phyloP scores from a whole-genome alignment of 352 stramenopile genomes.

The Globisporangium solare region DNA sequence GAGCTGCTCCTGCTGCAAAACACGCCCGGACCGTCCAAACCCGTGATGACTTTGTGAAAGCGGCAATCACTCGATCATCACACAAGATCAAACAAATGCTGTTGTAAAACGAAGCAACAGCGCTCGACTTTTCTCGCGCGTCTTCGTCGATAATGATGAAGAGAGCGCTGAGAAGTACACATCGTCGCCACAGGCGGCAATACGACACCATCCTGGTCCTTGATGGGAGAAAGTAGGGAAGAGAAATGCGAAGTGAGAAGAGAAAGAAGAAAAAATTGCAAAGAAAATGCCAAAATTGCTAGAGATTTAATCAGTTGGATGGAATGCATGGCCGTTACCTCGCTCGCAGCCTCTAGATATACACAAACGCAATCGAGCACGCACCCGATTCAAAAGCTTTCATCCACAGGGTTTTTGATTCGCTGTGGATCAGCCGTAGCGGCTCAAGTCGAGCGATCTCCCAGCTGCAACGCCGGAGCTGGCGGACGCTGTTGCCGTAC shows the following conservation, averaged over 20 bases:
- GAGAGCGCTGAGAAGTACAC: background rate
- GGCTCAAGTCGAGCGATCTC: conserved; percentile 44
- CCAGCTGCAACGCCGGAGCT: background rate
- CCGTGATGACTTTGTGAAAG: conserved; percentile 41
- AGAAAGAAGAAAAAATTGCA: too few species aligned
- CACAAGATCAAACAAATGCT: background rate
- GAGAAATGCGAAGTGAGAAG: too few species aligned
- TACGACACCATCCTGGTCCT: too few species aligned
- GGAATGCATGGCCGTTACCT: too few species aligned
- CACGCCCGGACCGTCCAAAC: conserved; percentile 23
- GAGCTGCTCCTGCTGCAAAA: conserved; percentile 44
- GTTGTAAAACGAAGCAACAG: background rate
- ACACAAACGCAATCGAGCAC: too few species aligned
- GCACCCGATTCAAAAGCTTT: too few species aligned
- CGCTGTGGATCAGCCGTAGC: conserved; percentile 25
- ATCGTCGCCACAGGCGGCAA: background rate
- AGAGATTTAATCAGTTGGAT: too few species aligned
- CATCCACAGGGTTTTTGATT: background rate
- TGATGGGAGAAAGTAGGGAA: too few species aligned
- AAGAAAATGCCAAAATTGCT: too few species aligned
- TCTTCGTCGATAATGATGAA: background rate
- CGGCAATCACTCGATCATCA: background rate
- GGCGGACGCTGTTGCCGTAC: background rate
- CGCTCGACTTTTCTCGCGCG: background rate
- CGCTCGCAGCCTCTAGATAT: too few species aligned